Base-by-base conservation (phyloP, 805 yeast genomes). In the Candida nonsorbophila region DNA sequence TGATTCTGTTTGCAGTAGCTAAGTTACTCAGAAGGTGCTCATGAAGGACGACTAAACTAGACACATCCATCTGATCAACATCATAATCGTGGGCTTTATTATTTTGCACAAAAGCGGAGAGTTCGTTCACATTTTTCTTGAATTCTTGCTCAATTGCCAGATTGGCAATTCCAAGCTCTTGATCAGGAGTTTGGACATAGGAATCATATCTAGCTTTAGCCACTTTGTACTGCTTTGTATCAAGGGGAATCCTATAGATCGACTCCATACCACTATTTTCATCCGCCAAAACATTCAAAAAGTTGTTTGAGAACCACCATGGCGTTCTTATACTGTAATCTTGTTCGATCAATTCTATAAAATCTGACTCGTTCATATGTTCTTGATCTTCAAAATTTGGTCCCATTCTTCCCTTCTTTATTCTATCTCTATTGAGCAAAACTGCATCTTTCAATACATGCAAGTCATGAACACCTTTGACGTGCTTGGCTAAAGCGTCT, bases 401-500 rank as follows among this genome's bases (percentile, higher is more conserved):
- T 17, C 43, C 51, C 35, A 41, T 32, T 32, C 52, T 49, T 12
- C 53, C 58, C 34, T 51, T 53, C 16, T 44, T 51, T n/a, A 45
- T 48, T n/a, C 55, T 43, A 25, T 49, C 55, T 29, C 48, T 48
- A 36, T 55, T 48, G 23, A 49, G 36, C 6, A 43, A 37, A 8
- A 60, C 41, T 7, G 62, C 61, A 37, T 58, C 63, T 16, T 56
- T 49, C 19, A 51, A 44, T 36, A 53, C 52, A 34, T 63, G 71
- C 24, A 73, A 57, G 32, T 73, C 76, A 47, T 81, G 88, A 1
- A 69, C 77, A 0, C 76, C 67, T 24, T 74, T 65, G 33, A 79
- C 61, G 51, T 83, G 90, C 38, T 74, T 72, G 12, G 77, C 69
- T 36, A 83, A 61, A 1, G 80, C 83, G 37, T 76, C 83, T 1